Base-by-base conservation (phyloP, 345 rosid species). In the Orychophragmus violaceus region DNA sequence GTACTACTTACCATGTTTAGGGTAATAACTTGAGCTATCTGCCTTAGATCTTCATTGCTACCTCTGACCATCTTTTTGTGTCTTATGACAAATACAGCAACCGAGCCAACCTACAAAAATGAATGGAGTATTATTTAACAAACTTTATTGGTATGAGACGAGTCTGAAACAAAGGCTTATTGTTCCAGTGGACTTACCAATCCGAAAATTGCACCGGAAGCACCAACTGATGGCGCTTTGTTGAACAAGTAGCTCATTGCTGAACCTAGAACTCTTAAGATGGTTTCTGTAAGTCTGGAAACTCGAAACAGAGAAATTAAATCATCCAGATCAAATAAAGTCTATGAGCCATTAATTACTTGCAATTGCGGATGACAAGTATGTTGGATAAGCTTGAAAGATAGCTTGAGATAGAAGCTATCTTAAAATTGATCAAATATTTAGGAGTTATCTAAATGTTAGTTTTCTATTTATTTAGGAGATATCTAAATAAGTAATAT, bases 151-250 rank as follows among this genome's bases (percentile, higher is more conserved):
- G 33, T 16, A 44, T 17, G 52, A 45, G 18, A n/a, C n/a, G n/a
- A n/a, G n/a, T n/a, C n/a, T n/a, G n/a, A n/a, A n/a, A 23, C 8
- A 50, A 53, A 21, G 28, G 36, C 35, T 30, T 6, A 23, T 33
- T 6, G 54, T 60, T 51, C 29, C 5, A 64, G 1, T 3, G 24
- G 72, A 77, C 86, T 69, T 70, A 90, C 98, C 60, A 93, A 78
- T 75, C 98, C 97, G 41, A 90, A 86, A 69, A 93, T 85, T 46
- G 96, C 94, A 57, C 98, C 97, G 0, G 98, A 93, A 37, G 97
- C 96, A 71, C 98, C 98, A 59, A 90, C 88, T 12, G 97, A 81
- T 35, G 98, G 88, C 5, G 80, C 68, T 75, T 84, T 85, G 81
- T 81, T 78, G 56, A 90, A 77, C 77, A 76, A 69, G 63, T 87